phyloP scores from a whole-genome alignment of 148 eudicot species.

The Gaultheria prostrata region DNA sequence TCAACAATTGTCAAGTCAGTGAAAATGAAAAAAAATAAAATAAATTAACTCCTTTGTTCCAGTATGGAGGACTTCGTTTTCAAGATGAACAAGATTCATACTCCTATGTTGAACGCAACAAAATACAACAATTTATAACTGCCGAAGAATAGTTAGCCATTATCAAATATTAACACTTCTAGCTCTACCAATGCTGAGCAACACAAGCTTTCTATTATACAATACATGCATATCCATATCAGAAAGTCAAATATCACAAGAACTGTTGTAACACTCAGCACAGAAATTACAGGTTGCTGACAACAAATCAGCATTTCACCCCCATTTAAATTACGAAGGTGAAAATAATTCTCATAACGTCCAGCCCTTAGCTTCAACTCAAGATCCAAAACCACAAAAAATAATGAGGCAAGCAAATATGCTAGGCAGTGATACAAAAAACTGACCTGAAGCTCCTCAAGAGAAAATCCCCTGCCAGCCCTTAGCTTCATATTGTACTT shows the following conservation, averaged over 20 bases:
- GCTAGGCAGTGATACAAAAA: not conserved
- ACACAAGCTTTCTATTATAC: not conserved
- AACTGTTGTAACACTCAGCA: not conserved
- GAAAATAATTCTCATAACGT: not conserved
- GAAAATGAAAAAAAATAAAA: not conserved
- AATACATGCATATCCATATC: not conserved
- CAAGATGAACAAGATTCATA: not conserved
- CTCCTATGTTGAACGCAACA: not conserved
- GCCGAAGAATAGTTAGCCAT: not conserved
- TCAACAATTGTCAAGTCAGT: not conserved
- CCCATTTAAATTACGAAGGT: not conserved
- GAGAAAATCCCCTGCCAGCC: slow-evolving; percentile 69
- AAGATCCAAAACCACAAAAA: not conserved
- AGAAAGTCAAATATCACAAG: not conserved
- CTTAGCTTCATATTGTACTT: slow-evolving; percentile 65
- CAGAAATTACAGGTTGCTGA: not conserved
- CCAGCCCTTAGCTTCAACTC: not conserved
- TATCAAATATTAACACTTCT: not conserved
- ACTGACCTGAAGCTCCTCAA: slow-evolving; percentile 61
- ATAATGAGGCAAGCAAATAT: not conserved
- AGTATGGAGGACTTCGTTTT: not conserved
- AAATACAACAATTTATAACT: not conserved
- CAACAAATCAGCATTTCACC: not conserved
- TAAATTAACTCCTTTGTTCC: not conserved
- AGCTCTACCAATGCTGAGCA: not conserved